Percentiles rank a stretch among this genome's conserved stretches.
These are phyloP conservation scores for Casuarina cunninghamiana DNA, from an alignment of 306 rosid genomes.

Conservation along the genomic window DNA sequence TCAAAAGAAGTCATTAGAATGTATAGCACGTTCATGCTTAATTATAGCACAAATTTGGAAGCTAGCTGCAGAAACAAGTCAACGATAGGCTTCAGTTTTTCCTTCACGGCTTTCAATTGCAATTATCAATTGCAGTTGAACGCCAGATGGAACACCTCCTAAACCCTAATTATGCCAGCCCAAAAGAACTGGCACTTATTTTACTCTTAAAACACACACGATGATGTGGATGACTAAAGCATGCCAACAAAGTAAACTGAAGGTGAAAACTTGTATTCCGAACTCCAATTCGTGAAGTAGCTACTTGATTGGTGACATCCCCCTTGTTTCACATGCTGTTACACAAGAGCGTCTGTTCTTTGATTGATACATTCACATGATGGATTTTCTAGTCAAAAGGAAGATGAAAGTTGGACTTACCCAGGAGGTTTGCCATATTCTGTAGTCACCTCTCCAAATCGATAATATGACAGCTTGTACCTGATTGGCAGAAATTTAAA, in stretches of 20 bases:
- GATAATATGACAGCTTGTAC: conserved; percentile 94
- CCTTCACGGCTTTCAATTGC: not conserved
- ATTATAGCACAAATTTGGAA: not conserved
- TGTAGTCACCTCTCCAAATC: conserved; percentile 95
- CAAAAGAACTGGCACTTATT: not conserved
- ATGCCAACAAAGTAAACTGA: not conserved
- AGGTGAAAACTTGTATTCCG: not conserved
- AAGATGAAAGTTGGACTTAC: conserved; percentile 46
- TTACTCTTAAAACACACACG: not conserved
- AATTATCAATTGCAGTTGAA: not conserved
- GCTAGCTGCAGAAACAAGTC: not conserved
- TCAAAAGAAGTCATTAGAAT: conserved; percentile 9
- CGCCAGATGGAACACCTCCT: not conserved
- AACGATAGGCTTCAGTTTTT: not conserved
- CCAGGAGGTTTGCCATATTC: conserved; percentile 99
- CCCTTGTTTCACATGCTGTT: not conserved
- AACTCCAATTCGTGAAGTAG: not conserved
- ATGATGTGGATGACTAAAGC: not conserved
- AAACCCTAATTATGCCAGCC: not conserved
- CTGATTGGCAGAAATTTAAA: conserved; percentile 40
- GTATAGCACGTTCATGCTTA: not conserved
- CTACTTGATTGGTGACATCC: not conserved
- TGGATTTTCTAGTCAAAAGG: not conserved
- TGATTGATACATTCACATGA: conserved; percentile 8
- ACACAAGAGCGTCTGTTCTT: not conserved